A percentile compares a stretch with the other conserved stretches of the same genome.
These are phyloP conservation scores for Xerocomellus amylosporus DNA, from an alignment of 768 basidiomycete species.

Conservation along the genomic window DNA sequence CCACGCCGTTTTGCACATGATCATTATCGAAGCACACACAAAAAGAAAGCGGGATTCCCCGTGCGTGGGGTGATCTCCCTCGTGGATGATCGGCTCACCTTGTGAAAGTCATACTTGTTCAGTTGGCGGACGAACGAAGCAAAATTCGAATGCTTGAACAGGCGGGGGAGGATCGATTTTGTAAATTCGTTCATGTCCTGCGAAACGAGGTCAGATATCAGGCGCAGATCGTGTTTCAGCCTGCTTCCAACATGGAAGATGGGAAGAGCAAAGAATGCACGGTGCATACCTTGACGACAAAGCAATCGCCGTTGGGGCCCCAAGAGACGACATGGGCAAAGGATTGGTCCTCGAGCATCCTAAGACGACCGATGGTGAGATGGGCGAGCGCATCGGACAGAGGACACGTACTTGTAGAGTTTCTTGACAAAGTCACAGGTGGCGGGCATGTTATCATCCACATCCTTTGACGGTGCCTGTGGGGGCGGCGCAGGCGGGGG, in stretches of 20 bases:
- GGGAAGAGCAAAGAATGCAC: background rate
- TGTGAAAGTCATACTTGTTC: constrained; percentile 97
- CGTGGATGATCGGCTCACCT: constrained; percentile 42
- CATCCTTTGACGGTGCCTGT: constrained; percentile 32
- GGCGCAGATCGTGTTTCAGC: background rate
- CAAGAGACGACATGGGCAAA: constrained; percentile 77
- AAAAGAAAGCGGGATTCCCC: background rate
- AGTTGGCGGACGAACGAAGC: constrained; percentile 89
- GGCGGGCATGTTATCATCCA: constrained; percentile 78
- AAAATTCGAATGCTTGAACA: constrained; percentile 96
- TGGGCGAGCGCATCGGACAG: background rate
- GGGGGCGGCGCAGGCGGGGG: constrained; percentile 19
- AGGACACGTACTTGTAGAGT: constrained; percentile 70
- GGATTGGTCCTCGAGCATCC: constrained; percentile 83
- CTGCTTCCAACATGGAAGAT: background rate
- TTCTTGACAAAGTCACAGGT: constrained; percentile 95
- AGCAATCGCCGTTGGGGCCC: constrained; percentile 82
- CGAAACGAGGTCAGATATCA: constrained; percentile 9
- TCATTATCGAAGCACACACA: constrained; percentile 12
- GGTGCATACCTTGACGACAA: constrained; percentile 72
- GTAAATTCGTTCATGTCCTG: constrained; percentile 96
- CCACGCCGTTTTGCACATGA: constrained; percentile 10
- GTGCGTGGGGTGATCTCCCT: background rate
- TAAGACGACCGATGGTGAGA: constrained; percentile 30
- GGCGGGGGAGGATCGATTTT: constrained; percentile 81